Conservation (phyloP, 1,284 basidiomycete species). For the Papiliotrema nemorosa region DNA sequence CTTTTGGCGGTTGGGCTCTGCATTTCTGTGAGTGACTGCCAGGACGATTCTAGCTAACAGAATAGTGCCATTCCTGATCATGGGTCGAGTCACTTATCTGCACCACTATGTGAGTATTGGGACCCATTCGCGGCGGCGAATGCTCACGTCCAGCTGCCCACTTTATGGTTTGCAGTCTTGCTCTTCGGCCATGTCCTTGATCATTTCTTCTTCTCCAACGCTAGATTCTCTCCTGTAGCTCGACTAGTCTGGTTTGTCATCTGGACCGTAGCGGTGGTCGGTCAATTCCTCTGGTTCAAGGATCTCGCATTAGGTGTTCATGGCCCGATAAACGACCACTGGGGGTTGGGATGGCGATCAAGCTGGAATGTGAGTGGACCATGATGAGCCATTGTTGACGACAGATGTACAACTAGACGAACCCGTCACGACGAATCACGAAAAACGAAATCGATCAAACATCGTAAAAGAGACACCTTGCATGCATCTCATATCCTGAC, state of each 20-base stretch:
- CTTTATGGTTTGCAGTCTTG: slow-evolving; percentile 90
- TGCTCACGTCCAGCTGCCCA: slow-evolving; percentile 66
- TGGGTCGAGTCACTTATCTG: slow-evolving; percentile 69
- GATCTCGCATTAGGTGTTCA: slow-evolving; percentile 83
- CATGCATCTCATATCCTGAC: slow-evolving; percentile 30
- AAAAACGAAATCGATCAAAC: background rate
- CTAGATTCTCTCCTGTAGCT: slow-evolving; percentile 58
- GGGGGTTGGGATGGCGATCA: slow-evolving; percentile 70
- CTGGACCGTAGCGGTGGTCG: slow-evolving; percentile 61
- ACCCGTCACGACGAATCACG: background rate
- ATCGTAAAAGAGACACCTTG: background rate
- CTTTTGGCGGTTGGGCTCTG: slow-evolving; percentile 85
- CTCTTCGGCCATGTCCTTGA: slow-evolving; percentile 88
- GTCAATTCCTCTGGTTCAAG: slow-evolving; percentile 91
- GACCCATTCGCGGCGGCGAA: background rate
- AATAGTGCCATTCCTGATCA: slow-evolving; percentile 89
- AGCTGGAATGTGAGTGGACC: slow-evolving; percentile 41
- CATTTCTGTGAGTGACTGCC: slow-evolving; percentile 68
- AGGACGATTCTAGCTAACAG: slow-evolving; percentile 2
- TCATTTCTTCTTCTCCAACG: slow-evolving; percentile 80
- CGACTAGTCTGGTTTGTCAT: slow-evolving; percentile 72
- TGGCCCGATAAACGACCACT: slow-evolving; percentile 73
- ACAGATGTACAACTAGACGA: slow-evolving; percentile 15
- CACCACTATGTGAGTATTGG: slow-evolving; percentile 51
- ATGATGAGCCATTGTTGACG: background rate